These are phyloP conservation scores for Lactifluus hygrophoroides DNA, from an alignment of 768 basidiomycete genomes.

Conservation along the genomic window DNA sequence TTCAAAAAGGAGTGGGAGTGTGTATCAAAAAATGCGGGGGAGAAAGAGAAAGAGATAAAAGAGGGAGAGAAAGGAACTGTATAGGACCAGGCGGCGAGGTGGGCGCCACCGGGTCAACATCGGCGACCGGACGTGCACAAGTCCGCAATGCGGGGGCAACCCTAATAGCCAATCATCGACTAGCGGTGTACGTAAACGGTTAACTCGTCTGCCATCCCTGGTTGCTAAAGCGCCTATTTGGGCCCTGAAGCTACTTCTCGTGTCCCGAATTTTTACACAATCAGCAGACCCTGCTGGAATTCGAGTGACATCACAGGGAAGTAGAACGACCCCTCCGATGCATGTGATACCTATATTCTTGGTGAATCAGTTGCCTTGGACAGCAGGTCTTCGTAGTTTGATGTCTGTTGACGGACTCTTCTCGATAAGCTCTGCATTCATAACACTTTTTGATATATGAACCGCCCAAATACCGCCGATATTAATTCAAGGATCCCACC, in stretches of 20 bases:
- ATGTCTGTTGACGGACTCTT: not conserved
- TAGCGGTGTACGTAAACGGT: constrained; percentile 12
- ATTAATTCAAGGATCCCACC: not conserved
- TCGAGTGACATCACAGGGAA: not conserved
- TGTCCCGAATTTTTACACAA: not conserved
- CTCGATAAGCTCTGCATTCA: not conserved
- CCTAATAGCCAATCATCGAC: not conserved
- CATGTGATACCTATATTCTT: not conserved
- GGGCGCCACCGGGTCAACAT: constrained; percentile 2
- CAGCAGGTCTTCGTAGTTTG: not conserved
- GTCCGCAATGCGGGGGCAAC: not conserved
- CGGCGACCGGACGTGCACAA: too few relatives aligned
- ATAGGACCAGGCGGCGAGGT: not conserved
- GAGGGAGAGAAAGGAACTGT: not conserved
- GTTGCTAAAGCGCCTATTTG: not conserved
- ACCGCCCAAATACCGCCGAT: not conserved
- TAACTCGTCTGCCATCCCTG: not conserved
- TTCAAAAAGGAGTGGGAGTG: not conserved
- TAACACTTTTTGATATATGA: not conserved
- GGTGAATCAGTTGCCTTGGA: not conserved
- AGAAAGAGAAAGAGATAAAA: not conserved
- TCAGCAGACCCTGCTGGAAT: not conserved
- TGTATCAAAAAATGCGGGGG: not conserved
- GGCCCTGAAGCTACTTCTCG: not conserved
- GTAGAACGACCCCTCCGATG: not conserved